These are phyloP conservation scores for Turnera subulata DNA, from an alignment of 345 rosid genomes.

Conservation along the genomic window DNA sequence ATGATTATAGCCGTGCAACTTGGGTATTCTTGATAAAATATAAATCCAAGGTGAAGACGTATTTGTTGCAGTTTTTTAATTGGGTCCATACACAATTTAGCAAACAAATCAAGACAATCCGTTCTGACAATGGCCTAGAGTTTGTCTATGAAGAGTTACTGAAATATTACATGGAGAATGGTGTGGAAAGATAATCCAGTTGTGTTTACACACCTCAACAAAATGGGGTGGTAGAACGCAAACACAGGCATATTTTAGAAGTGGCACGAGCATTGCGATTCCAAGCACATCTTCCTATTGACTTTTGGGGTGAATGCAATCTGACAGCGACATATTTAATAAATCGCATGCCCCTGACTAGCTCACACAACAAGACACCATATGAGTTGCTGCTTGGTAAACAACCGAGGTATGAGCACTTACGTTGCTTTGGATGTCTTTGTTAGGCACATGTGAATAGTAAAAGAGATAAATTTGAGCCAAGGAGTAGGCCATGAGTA, in stretches of 20 bases:
- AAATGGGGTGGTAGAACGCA: background rate
- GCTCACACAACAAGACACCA: too few species aligned
- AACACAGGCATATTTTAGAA: background rate
- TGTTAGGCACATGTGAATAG: too few species aligned
- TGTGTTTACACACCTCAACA: background rate
- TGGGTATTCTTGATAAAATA: background rate
- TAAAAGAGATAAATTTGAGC: too few species aligned
- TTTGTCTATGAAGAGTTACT: background rate
- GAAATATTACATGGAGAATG: background rate
- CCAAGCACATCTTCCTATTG: background rate
- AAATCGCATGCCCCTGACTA: conserved; percentile 9
- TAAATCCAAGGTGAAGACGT: background rate
- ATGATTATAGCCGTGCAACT: background rate
- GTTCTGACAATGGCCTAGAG: background rate
- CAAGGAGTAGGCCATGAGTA: too few species aligned
- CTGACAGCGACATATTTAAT: too few species aligned
- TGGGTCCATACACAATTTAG: background rate
- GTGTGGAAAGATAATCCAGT: background rate
- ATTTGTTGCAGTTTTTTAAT: background rate
- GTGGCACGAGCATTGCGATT: background rate
- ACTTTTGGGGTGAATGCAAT: background rate
- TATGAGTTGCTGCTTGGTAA: too few species aligned
- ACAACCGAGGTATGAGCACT: too few species aligned
- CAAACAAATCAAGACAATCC: background rate
- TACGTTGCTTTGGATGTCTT: too few species aligned